These are phyloP conservation scores for Colletotrichum lupini DNA, from an alignment of 2,329 filamentous ascomycete genomes.

Conservation along the genomic window DNA sequence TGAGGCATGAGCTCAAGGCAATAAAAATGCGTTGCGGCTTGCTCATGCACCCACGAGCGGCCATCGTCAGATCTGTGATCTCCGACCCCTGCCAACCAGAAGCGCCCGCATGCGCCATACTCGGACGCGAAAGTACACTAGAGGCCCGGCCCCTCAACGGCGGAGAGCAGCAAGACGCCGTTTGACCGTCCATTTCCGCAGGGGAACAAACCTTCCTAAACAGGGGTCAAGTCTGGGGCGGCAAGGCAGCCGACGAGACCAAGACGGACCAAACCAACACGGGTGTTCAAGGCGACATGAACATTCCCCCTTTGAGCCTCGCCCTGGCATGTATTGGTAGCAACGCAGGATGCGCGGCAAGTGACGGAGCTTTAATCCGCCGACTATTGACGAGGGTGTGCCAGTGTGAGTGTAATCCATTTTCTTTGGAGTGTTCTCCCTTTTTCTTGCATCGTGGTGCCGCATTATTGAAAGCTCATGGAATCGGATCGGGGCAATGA, in stretches of 20 bases:
- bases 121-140: neutral
- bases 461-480: constrained; percentile 1
- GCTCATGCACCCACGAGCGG: neutral
- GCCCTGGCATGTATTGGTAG: constrained; percentile 2
- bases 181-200: constrained; percentile 22
- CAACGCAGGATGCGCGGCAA: neutral
- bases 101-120: constrained; percentile 2
- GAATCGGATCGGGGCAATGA: neutral
- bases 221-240: constrained; percentile 6
- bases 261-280: constrained; percentile 13
- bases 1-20: neutral
- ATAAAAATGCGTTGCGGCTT: neutral
- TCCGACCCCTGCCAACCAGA: constrained; percentile 12
- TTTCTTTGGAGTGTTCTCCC: neutral
- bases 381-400: constrained; percentile 5
- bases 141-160: neutral
- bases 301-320: constrained; percentile 6
- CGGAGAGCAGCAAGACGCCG: constrained; percentile 2
- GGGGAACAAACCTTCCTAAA: neutral
- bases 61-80: constrained; percentile 15
- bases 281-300: constrained; percentile 6
- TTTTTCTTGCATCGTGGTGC: constrained; percentile 23
- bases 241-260: constrained; percentile 22
- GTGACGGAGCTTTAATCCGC: constrained; percentile 14
- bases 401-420: neutral